Conservation (phyloP, 2,329 filamentous ascomycete genomes). For the Colletotrichum kahawae region DNA sequence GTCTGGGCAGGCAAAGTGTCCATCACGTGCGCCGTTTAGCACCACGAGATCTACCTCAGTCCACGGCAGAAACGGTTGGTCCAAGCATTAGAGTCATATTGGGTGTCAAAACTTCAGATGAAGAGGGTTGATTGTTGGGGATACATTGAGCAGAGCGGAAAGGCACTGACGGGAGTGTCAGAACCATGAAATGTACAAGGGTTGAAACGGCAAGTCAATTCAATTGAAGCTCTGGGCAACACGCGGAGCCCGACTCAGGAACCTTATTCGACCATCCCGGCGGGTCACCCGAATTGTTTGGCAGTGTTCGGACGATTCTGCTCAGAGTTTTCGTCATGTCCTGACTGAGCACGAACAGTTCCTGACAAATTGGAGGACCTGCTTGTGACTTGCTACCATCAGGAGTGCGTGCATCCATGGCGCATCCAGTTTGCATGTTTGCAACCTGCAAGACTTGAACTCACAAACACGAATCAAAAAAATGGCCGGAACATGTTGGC, state of each 20-base stretch:
- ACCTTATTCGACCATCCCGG: not conserved
- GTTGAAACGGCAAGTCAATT: not conserved
- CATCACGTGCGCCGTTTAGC: not conserved
- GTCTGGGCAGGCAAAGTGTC: not conserved
- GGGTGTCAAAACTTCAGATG: not conserved
- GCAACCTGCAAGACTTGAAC: not conserved
- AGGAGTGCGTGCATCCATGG: not conserved
- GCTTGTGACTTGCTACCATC: not conserved
- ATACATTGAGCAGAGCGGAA: not conserved
- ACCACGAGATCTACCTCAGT: not conserved
- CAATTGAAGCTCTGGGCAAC: not conserved
- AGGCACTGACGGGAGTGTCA: not conserved
- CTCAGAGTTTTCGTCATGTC: not conserved
- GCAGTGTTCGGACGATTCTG: conserved; percentile 5
- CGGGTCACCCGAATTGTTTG: not conserved
- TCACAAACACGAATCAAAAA: not conserved
- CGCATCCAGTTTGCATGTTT: not conserved
- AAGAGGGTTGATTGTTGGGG: not conserved
- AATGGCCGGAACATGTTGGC: not conserved
- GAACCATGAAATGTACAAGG: not conserved
- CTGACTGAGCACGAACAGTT: not conserved
- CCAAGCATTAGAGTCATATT: not conserved
- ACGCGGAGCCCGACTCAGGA: not conserved
- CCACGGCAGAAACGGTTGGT: not conserved
- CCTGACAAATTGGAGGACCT: not conserved